Evolutionary conservation across 225 moss, liverwort and hornwort genomes (phyloP).

Genomic region (Thuidium tamariscinum): DNA sequence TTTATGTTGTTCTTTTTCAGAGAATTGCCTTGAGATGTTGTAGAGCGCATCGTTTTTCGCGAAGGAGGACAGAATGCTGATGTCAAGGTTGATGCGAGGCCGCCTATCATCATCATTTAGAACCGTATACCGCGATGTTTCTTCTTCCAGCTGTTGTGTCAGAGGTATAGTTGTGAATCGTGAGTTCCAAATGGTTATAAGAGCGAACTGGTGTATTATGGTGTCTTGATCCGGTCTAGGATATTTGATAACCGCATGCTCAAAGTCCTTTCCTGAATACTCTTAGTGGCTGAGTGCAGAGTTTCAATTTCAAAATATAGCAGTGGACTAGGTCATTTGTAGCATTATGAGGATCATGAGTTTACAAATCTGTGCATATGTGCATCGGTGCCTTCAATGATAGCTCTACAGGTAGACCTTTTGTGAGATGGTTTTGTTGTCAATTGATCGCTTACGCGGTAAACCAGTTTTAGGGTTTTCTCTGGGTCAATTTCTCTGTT

Average conservation of each 20-base stretch:
- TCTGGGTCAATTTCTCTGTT: background rate
- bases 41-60: background rate
- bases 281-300: background rate
- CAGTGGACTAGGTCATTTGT: background rate
- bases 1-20: background rate
- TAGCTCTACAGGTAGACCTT: background rate
- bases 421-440: background rate
- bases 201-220: background rate
- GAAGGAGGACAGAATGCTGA: slow-evolving; percentile 7
- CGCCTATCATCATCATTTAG: slow-evolving; percentile 9
- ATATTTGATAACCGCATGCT: background rate
- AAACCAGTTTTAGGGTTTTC: background rate
- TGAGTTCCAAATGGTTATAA: background rate
- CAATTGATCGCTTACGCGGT: background rate
- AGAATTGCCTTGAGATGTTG: background rate
- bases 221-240: background rate
- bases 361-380: background rate
- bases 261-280: background rate
- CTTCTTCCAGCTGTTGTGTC: background rate
- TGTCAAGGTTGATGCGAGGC: slow-evolving; percentile 24
- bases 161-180: slow-evolving; percentile 1
- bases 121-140: slow-evolving; percentile 2
- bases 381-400: background rate
- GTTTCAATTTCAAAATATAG: background rate
- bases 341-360: background rate